A percentile compares a stretch with the other conserved stretches of the same genome.
Evolutionary conservation across 768 basidiomycete species (phyloP).

Genomic region (Russula abietina): DNA sequence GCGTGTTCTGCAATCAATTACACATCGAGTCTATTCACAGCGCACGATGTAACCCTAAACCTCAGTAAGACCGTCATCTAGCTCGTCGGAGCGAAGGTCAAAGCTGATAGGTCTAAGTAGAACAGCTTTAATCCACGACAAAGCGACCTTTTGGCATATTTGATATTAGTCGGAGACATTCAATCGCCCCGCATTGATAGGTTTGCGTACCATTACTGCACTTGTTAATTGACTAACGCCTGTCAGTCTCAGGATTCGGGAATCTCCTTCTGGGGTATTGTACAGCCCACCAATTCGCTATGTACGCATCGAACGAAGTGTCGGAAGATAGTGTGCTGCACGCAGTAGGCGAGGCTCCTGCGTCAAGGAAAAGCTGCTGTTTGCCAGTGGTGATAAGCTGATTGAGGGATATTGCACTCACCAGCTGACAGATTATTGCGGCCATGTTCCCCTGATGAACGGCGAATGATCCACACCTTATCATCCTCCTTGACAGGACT

Average conservation of each 20-base stretch:
- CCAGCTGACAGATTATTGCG: background rate
- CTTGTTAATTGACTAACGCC: background rate
- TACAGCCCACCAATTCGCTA: background rate
- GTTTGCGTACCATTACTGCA: background rate
- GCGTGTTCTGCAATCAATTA: background rate
- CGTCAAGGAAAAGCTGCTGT: background rate
- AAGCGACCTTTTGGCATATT: background rate
- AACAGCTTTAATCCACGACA: background rate
- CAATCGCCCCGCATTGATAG: background rate
- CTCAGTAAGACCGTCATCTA: background rate
- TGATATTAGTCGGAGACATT: background rate
- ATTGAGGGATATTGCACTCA: background rate
- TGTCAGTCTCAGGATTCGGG: background rate
- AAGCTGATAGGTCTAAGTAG: background rate
- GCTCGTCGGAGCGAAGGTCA: background rate
- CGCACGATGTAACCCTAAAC: background rate
- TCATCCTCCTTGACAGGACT: background rate
- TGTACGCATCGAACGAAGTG: background rate
- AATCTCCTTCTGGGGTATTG: background rate
- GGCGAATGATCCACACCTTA: background rate
- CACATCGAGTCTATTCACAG: background rate
- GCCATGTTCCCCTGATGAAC: background rate
- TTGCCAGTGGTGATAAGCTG: too few species aligned
- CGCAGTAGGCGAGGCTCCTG: background rate
- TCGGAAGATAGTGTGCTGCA: background rate